phyloP scores from a whole-genome alignment of 2,329 filamentous ascomycete species.

The Cryphonectria nitschkei region DNA sequence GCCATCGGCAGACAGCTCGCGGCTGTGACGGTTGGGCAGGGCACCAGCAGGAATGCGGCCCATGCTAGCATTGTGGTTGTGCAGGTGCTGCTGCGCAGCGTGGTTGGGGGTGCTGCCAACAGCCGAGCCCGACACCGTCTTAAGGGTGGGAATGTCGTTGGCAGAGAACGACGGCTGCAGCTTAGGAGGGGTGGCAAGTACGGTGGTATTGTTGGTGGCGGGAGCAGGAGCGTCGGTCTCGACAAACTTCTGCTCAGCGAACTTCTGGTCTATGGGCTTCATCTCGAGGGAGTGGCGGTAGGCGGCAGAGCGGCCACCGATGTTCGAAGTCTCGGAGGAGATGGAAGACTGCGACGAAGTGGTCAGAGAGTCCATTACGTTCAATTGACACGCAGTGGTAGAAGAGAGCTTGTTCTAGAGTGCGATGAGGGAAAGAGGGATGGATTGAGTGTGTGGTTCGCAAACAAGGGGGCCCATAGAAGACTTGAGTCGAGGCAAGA shows the following conservation, averaged over 20 bases:
- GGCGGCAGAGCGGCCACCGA: conserved; percentile 52
- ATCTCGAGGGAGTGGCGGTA: conserved; percentile 64
- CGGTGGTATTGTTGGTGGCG: conserved; percentile 45
- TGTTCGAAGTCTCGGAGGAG: conserved; percentile 49
- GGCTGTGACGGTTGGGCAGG: conserved; percentile 69
- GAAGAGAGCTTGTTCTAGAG: conserved; percentile 61
- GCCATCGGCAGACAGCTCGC: conserved; percentile 62
- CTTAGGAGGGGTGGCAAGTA: conserved; percentile 69
- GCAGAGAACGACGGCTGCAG: conserved; percentile 88
- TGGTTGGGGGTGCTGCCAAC: conserved; percentile 58
- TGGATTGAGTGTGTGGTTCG: conserved; percentile 76
- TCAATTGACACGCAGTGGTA: conserved; percentile 45
- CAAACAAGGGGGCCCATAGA: conserved; percentile 75
- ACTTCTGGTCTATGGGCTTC: conserved; percentile 48
- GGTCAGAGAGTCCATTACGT: conserved; percentile 42
- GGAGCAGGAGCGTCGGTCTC: conserved; percentile 52
- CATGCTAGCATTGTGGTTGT: conserved; percentile 81
- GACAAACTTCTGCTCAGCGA: conserved; percentile 37
- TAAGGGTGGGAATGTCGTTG: conserved; percentile 85
- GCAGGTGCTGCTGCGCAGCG: conserved; percentile 65
- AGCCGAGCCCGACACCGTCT: conserved; percentile 63
- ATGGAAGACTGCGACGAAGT: conserved; percentile 40
- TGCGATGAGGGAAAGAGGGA: conserved; percentile 69
- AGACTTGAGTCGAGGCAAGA: conserved; percentile 53
- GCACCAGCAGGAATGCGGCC: conserved; percentile 75